These are phyloP conservation scores for Dothistroma pini DNA, from an alignment of 2,329 filamentous ascomycete species.

Conservation along the genomic window DNA sequence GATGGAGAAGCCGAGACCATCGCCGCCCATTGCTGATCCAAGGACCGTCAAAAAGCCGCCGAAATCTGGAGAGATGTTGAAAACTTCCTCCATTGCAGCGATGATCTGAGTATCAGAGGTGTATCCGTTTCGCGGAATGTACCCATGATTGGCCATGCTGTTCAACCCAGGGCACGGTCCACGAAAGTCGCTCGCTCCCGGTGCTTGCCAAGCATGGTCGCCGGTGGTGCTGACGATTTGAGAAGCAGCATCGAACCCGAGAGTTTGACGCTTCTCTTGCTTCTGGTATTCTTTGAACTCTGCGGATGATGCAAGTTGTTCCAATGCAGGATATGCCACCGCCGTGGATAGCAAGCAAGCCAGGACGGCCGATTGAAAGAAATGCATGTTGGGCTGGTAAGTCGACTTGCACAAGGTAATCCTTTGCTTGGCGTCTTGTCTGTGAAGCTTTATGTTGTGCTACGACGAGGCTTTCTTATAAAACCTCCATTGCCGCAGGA, in stretches of 20 bases:
- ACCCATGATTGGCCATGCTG: constrained; percentile 29
- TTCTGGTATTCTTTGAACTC: neutral
- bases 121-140: constrained; percentile 26
- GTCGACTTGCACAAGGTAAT: neutral
- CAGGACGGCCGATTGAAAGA: neutral
- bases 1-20: constrained; percentile 13
- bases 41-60: neutral
- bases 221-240: constrained; percentile 29
- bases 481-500: neutral
- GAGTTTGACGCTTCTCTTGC: neutral
- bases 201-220: constrained; percentile 24
- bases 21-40: neutral
- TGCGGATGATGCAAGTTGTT: neutral
- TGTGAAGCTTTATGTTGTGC: neutral
- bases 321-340: neutral
- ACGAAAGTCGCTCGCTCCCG: constrained; percentile 22
- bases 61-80: neutral
- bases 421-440: neutral
- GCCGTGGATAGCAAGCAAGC: neutral
- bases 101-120: neutral
- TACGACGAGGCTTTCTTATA: neutral
- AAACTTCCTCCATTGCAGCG: neutral
- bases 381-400: neutral
- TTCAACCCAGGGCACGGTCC: constrained; percentile 26
- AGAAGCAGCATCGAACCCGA: constrained; percentile 25